Evolutionary conservation across 2,329 filamentous ascomycete genomes (phyloP).

Genomic region (Rhinocladiella similis): DNA sequence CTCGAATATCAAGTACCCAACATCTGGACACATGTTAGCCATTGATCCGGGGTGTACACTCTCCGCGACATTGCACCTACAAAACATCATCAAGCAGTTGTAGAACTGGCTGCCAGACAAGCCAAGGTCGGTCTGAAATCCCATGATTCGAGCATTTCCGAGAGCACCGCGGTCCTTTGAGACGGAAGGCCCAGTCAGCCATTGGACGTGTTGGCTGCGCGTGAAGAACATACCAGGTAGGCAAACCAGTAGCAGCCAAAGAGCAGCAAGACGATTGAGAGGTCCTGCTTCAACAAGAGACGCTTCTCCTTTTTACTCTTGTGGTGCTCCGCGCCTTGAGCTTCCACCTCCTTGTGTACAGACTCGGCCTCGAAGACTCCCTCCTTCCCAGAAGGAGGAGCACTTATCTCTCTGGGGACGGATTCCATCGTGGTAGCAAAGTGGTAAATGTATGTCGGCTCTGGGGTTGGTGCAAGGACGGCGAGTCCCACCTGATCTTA

Average conservation of each 20-base stretch:
- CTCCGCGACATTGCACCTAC: neutral
- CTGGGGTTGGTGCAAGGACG: too few relatives aligned
- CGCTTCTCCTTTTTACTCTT: conserved; percentile 4
- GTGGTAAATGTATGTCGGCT: too few relatives aligned
- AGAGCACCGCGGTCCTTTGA: conserved; percentile 15
- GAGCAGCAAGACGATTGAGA: conserved; percentile 11
- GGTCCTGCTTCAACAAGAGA: conserved; percentile 7
- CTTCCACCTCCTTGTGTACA: too few relatives aligned
- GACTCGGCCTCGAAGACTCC: too few relatives aligned
- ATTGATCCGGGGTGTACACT: neutral
- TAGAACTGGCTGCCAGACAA: conserved; percentile 10
- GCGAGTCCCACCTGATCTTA: too few relatives aligned
- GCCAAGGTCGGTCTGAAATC: conserved; percentile 13
- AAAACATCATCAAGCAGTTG: conserved; percentile 19
- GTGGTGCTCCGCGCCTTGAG: neutral
- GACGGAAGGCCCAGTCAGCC: neutral
- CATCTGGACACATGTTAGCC: neutral
- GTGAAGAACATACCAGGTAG: conserved; percentile 3
- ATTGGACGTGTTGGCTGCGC: neutral
- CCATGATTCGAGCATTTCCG: conserved; percentile 17
- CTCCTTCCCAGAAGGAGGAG: too few relatives aligned
- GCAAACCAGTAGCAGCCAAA: neutral
- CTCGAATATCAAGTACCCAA: conserved; percentile 17
- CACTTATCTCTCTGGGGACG: too few relatives aligned
- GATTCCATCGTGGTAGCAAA: too few relatives aligned